Conservation (phyloP, 2,329 filamentous ascomycete species). For the Aureobasidium sp. region DNA sequence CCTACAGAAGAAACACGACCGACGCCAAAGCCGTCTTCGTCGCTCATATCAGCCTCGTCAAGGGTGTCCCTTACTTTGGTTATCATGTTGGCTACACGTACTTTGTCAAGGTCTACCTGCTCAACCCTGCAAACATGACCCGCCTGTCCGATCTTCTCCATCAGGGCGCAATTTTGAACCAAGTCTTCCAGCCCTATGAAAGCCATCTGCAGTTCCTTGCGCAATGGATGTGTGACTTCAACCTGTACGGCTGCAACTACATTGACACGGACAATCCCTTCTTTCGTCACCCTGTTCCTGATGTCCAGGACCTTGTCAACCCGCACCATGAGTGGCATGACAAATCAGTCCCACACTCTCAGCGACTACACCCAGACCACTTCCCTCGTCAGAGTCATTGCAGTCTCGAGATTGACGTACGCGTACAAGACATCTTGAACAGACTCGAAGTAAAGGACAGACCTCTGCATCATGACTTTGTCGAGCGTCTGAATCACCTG, state of each 20-base stretch:
- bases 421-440: conserved; percentile 82
- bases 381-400: conserved; percentile 81
- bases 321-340: conserved; percentile 72
- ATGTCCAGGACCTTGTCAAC: conserved; percentile 55
- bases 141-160: conserved; percentile 78
- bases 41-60: conserved; percentile 83
- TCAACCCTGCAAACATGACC: conserved; percentile 82
- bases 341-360: conserved; percentile 54
- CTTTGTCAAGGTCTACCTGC: conserved; percentile 90
- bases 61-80: conserved; percentile 92
- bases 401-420: conserved; percentile 81
- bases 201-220: conserved; percentile 85
- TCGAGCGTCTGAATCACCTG: conserved; percentile 61
- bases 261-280: conserved; percentile 63
- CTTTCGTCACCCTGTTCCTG: conserved; percentile 72
- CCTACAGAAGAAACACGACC: conserved; percentile 70
- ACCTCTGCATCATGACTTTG: conserved; percentile 79
- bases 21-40: conserved; percentile 67
- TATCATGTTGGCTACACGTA: conserved; percentile 87
- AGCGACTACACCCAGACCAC: conserved; percentile 54
- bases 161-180: conserved; percentile 80
- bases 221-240: conserved; percentile 99
- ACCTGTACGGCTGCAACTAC: conserved; percentile 88
- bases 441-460: conserved; percentile 67
- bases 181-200: conserved; percentile 83